Conservation (phyloP, 1,139 yeast genomes). For the Groenewaldozyma sp. region DNA sequence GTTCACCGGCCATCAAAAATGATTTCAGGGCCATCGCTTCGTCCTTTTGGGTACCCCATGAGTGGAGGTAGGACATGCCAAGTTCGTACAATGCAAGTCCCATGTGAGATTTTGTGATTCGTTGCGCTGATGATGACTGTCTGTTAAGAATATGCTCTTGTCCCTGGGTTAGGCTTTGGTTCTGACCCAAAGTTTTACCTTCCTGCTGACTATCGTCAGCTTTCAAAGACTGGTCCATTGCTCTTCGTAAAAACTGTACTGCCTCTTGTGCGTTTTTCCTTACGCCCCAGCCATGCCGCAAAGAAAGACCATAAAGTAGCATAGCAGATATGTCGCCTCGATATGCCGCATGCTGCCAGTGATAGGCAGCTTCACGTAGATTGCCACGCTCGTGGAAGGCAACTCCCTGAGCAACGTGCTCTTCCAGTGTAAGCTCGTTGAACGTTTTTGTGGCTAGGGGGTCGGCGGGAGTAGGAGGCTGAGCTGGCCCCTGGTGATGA, state of each 20-base stretch:
- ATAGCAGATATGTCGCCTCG: constrained; percentile 59
- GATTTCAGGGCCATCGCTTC: constrained; percentile 51
- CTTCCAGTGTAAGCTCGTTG: constrained; percentile 25
- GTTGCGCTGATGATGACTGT: constrained; percentile 9
- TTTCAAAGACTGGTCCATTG: constrained; percentile 29
- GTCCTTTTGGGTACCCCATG: constrained; percentile 50
- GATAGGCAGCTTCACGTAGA: constrained; percentile 61
- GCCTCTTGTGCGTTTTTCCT: constrained; percentile 49
- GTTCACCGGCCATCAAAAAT: constrained; percentile 55
- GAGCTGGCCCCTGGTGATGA: neutral
- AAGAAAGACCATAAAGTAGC: constrained; percentile 61
- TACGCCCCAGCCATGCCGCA: constrained; percentile 65
- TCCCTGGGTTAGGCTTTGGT: constrained; percentile 19
- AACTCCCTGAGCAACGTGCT: constrained; percentile 44
- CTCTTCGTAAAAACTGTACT: constrained; percentile 50
- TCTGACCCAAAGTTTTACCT: constrained; percentile 8
- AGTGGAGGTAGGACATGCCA: constrained; percentile 51
- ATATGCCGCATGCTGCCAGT: constrained; percentile 53
- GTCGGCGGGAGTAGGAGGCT: neutral
- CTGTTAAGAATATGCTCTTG: constrained; percentile 7
- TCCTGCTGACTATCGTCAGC: neutral
- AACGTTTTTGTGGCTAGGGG: constrained; percentile 12
- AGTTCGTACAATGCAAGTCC: constrained; percentile 46
- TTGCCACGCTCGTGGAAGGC: constrained; percentile 50
- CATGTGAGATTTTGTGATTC: constrained; percentile 25